Evolutionary conservation across 2,329 filamentous ascomycete species (phyloP), one percentile per base, ranked within the genome.

Genomic region (Talaromyces sp.): DNA sequence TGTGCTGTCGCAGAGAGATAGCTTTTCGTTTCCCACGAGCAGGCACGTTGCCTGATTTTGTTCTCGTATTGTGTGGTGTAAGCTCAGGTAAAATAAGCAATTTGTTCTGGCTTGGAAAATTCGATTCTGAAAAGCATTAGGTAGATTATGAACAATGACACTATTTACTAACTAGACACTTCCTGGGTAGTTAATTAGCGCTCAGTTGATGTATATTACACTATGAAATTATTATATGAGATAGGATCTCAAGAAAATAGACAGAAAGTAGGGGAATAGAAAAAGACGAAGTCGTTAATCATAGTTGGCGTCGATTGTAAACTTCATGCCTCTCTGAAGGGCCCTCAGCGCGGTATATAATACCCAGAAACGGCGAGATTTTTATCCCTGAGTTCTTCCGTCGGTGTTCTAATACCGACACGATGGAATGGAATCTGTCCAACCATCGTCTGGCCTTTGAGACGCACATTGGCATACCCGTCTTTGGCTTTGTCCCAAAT

Each of bases 371-470:
- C 63, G 6, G 62, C 62, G 10, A 73, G 43, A 33, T 68, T 62
- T 46, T 74, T 74, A 62, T 87, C 83, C 62, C 76, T 76, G 66
- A 78, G 66, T 28, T 74, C 64, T 37, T 71, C 69, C 17, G 64
- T 62, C 5, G 63, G 60, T 11, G 79, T 82, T 53, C 86, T 76
- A 43, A 89, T 76, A 0, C 85, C 86, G 2, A 80, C 75, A 64
- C 75, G 75, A 66, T 87, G 83, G 46, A 86, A 64, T 2, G 85
- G 85, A 3, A 87, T 74, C 56, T 77, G 76, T 60, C 86, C 84
- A 6, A 86, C 75, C 39, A 78, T 74, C 60, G 76, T 78, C 69
- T 86, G 82, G 2, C 82, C 75, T 19, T 70, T 75, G 15, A 77
- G 74, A 22, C 81, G 75, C 1, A 77, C 72, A 53, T 79, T 79